These are phyloP conservation scores for Thelephora ganbajun DNA, from an alignment of 768 basidiomycete genomes.

Conservation along the genomic window DNA sequence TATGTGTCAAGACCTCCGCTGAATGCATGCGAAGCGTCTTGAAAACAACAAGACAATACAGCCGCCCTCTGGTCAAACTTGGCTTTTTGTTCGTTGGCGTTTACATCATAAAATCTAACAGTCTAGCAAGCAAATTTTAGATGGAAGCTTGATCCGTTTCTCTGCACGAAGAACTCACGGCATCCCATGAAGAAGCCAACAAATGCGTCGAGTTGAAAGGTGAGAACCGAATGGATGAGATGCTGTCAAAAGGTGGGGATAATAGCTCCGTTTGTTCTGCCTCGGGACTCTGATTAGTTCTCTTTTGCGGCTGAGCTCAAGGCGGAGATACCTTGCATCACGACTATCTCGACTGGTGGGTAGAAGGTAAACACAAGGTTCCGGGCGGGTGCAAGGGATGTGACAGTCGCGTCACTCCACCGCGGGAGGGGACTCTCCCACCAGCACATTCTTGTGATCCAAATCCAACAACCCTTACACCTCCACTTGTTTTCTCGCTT, in stretches of 20 bases:
- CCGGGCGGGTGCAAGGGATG: no score
- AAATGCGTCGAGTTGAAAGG: slow-evolving; percentile 67
- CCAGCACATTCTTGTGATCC: no score
- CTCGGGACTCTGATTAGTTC: not conserved
- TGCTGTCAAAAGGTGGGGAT: slow-evolving; percentile 74
- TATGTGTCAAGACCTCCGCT: slow-evolving; percentile 82
- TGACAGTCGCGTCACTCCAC: no score
- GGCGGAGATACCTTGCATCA: no score
- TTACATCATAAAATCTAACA: slow-evolving; percentile 40
- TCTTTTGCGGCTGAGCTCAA: no score
- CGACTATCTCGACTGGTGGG: no score
- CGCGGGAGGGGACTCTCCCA: no score
- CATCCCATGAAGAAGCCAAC: slow-evolving; percentile 86
- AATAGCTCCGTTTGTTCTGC: slow-evolving; percentile 29
- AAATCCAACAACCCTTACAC: no score
- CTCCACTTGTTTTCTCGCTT: no score
- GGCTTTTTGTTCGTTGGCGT: slow-evolving; percentile 49
- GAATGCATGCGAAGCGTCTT: slow-evolving; percentile 51
- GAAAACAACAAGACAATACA: slow-evolving; percentile 72
- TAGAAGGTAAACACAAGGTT: no score
- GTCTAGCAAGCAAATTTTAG: slow-evolving; percentile 30
- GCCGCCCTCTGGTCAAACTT: slow-evolving; percentile 85
- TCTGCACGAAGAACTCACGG: slow-evolving; percentile 25
- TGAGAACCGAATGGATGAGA: slow-evolving; percentile 71
- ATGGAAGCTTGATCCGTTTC: slow-evolving; percentile 20